A percentile compares a stretch with the other conserved stretches of the same genome.
Conservation (phyloP, 768 basidiomycete species). For the Austroboletus eburneus region DNA sequence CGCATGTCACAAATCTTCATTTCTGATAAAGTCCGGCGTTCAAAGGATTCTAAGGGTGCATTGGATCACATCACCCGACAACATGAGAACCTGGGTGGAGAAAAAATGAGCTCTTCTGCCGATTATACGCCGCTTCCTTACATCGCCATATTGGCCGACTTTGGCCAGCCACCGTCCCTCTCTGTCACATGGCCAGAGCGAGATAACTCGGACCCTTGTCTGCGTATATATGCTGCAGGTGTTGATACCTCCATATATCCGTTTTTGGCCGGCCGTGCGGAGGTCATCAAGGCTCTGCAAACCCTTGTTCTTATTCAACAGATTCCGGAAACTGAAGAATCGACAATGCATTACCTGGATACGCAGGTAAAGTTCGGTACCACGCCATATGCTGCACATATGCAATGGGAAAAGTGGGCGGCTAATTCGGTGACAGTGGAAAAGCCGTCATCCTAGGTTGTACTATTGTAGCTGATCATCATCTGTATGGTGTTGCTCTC, state of each 20-base stretch:
- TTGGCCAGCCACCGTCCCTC: background rate
- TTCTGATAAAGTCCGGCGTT: background rate
- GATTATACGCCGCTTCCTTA: background rate
- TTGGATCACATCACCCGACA: background rate
- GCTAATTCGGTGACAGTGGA: too few relatives aligned
- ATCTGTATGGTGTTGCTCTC: too few relatives aligned
- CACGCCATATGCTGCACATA: background rate
- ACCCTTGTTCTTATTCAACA: background rate
- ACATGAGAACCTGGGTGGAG: background rate
- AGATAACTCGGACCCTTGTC: background rate
- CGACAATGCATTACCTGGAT: background rate
- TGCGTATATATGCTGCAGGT: slow-evolving; percentile 1
- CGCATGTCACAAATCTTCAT: slow-evolving; percentile 6
- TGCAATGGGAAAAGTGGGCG: background rate
- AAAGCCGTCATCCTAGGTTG: too few relatives aligned
- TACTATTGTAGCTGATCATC: too few relatives aligned
- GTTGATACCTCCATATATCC: background rate
- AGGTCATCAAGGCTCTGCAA: background rate
- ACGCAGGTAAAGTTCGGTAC: background rate
- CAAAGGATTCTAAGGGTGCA: background rate
- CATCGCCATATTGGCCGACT: background rate
- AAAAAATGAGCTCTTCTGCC: background rate
- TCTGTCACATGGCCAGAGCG: background rate
- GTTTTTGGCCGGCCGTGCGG: background rate
- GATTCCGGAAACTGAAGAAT: background rate